A percentile compares a stretch with the other conserved stretches of the same genome.
Evolutionary conservation across 306 rosid genomes (phyloP).

Genomic region (Adenanthera pavonina): DNA sequence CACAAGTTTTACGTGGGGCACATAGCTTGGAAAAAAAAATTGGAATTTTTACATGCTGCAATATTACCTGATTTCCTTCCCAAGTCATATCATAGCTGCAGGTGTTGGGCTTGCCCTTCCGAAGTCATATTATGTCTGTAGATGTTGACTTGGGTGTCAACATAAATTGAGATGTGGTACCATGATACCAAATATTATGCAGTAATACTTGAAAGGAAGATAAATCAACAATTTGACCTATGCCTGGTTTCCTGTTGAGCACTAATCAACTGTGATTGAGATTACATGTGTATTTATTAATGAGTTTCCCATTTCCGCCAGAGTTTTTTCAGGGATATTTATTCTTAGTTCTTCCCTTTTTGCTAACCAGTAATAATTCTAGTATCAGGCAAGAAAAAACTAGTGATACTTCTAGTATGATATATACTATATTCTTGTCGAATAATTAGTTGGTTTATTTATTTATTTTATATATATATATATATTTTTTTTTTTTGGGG

Average conservation of each 20-base stretch:
- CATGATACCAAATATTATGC: conserved; percentile 3
- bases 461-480: no score
- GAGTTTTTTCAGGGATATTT: background rate
- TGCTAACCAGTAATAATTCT: background rate
- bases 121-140: background rate
- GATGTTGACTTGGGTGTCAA: conserved; percentile 3
- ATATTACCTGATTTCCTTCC: background rate
- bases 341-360: background rate
- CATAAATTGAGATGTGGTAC: conserved; percentile 7
- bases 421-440: background rate
- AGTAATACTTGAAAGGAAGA: background rate
- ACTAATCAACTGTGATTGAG: background rate
- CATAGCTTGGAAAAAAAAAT: background rate
- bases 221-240: background rate
- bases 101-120: background rate
- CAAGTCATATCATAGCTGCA: background rate
- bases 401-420: no score
- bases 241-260: background rate
- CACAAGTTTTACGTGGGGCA: background rate
- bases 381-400: background rate
- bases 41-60: background rate
- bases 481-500: no score
- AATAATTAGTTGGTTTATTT: background rate
- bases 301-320: background rate
- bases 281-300: background rate